Base-by-base conservation (phyloP, 108 stramenopile genomes). In the Phaeodactylum tricornutum region DNA sequence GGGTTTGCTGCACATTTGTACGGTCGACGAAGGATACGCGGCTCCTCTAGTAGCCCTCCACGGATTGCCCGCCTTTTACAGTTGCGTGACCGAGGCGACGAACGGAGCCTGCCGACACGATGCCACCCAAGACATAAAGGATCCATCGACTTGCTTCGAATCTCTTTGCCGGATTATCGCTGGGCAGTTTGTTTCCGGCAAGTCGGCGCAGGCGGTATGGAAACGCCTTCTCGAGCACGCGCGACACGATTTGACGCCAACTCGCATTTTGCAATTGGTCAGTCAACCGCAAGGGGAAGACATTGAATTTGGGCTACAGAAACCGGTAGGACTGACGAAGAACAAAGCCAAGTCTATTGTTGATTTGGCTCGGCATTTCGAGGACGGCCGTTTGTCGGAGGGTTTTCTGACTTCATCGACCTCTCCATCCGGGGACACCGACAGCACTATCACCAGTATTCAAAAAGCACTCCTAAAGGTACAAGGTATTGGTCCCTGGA, bases 401-500 rank as follows among this genome's bases (percentile, higher is more conserved):
- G 43, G 44, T 0, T 57, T 56, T 29, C 40, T 71, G 46, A 16
- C 15, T 17, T 7, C 6, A 6, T 4, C 6, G 4, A 15, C n/a
- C 27, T n/a, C 22, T 3, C 22, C 41, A 2, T 15, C 16, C 16
- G 39, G 21, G 19, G 45, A 46, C 6, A 8, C 33, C 8, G 8
- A 45, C 4, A 45, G 3, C 4, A 51, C 50, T 9, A 21, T 38
- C 11, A 17, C 38, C 15, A 43, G 33, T 44, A 47, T 74, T 9
- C 64, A 72, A 44, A n/a, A 52, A 4, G 46, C 34, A 5, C 43
- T 83, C 24, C 33, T 74, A 4, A 27, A 57, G 11, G 51, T 83
- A 43, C 65, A 67, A 41, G 81, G 81, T 8, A 53, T 83, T 50
- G 81, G 81, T 19, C 71, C 71, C 15, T 83, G 81, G 81, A 47